Percentiles rank a stretch among this genome's conserved stretches.
Conservation (phyloP, 75 land plant species). For the Cunninghamia lanceolata region DNA sequence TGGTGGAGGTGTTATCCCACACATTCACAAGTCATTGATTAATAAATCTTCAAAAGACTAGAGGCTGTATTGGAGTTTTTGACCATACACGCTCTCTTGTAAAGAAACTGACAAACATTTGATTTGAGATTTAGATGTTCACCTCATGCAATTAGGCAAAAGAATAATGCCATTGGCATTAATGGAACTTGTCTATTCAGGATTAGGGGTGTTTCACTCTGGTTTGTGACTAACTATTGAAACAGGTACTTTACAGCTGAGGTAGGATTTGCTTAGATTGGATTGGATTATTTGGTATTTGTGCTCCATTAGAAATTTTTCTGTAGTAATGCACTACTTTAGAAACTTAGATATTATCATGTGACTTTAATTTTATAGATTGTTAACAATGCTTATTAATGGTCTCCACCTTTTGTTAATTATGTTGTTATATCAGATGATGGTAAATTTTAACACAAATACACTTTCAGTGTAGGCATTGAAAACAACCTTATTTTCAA, state of each 20-base stretch:
- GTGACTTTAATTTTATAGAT: not conserved
- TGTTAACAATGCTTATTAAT: not conserved
- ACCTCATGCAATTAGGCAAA: not conserved
- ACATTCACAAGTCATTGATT: slow-evolving; percentile 66
- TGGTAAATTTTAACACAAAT: not conserved
- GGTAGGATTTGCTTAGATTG: slow-evolving; percentile 1
- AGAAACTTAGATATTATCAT: not conserved
- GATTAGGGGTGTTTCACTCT: not conserved
- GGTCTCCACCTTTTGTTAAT: not conserved
- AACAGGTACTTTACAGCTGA: not conserved
- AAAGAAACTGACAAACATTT: not conserved
- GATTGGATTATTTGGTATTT: not conserved
- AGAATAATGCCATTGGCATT: not conserved
- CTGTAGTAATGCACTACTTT: not conserved
- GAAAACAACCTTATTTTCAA: not conserved
- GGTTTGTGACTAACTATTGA: not conserved
- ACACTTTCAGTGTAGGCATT: not conserved
- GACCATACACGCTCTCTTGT: not conserved
- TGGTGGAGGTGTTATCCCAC: slow-evolving; percentile 67
- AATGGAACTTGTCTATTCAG: not conserved
- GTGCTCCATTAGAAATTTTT: not conserved
- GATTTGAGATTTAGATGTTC: not conserved
- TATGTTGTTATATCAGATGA: not conserved
- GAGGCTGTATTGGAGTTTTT: not conserved
- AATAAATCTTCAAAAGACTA: slow-evolving; percentile 56